These are phyloP conservation scores for Punctularia strigosozonata DNA, from an alignment of 768 basidiomycete genomes.

Conservation along the genomic window DNA sequence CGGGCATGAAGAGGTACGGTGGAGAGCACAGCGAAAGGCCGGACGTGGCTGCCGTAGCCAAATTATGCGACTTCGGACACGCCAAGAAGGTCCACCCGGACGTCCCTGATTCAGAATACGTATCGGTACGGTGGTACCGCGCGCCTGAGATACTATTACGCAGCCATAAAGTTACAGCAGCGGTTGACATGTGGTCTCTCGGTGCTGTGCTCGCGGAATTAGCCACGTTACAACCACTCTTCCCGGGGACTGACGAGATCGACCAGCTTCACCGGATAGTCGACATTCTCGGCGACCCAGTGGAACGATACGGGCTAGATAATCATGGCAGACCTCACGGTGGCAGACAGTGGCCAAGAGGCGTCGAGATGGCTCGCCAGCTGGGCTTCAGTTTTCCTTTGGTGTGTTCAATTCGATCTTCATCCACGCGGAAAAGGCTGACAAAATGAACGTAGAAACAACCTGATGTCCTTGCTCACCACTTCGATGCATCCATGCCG, in stretches of 20 bases:
- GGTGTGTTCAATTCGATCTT: constrained; percentile 1
- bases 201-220: constrained; percentile 37
- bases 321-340: too few species aligned
- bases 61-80: constrained; percentile 37
- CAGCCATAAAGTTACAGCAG: constrained; percentile 26
- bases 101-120: constrained; percentile 40
- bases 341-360: constrained; percentile 30
- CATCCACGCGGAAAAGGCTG: neutral
- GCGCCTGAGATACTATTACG: constrained; percentile 34
- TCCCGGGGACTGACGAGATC: constrained; percentile 34
- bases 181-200: constrained; percentile 40
- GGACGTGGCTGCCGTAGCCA: constrained; percentile 35
- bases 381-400: neutral
- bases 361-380: constrained; percentile 32
- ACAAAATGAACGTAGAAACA: constrained; percentile 2
- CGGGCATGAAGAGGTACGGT: constrained; percentile 33
- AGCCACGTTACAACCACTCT: constrained; percentile 34
- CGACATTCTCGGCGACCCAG: constrained; percentile 29
- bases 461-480: constrained; percentile 9
- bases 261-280: constrained; percentile 34
- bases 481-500: constrained; percentile 28
- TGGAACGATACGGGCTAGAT: constrained; percentile 21
- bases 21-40: constrained; percentile 21
- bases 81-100: constrained; percentile 24
- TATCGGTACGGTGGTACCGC: constrained; percentile 34